A percentile compares a stretch with the other conserved stretches of the same genome.
phyloP scores from a whole-genome alignment of 2,329 filamentous ascomycete genomes.

The Aspergillus sp. region DNA sequence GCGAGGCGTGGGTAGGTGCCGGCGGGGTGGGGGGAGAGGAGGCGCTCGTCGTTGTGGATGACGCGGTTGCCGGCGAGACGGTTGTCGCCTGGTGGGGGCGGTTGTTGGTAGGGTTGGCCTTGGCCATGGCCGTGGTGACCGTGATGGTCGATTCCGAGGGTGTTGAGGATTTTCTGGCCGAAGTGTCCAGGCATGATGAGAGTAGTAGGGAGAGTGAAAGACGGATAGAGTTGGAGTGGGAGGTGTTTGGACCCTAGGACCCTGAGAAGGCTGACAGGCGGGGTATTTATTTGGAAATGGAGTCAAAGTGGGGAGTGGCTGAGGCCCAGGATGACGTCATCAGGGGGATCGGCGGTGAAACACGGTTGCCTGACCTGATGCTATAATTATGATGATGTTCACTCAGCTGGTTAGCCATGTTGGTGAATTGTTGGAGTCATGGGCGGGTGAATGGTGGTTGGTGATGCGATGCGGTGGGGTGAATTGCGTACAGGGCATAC shows the following conservation, averaged over 20 bases:
- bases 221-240: too few relatives aligned
- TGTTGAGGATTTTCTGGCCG: slow-evolving; percentile 36
- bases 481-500: too few relatives aligned
- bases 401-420: too few relatives aligned
- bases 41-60: slow-evolving; percentile 37
- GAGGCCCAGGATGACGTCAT: neutral
- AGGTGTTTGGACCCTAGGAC: too few relatives aligned
- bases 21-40: slow-evolving; percentile 37
- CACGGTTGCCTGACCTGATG: too few relatives aligned
- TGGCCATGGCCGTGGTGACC: neutral
- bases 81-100: slow-evolving; percentile 4
- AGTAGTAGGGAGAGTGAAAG: neutral
- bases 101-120: slow-evolving; percentile 11
- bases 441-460: too few relatives aligned
- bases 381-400: too few relatives aligned
- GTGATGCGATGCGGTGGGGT: too few relatives aligned
- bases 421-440: too few relatives aligned
- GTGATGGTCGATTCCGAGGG: slow-evolving; percentile 27
- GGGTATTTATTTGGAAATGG: too few relatives aligned
- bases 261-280: too few relatives aligned
- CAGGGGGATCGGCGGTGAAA: neutral
- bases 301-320: neutral
- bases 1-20: slow-evolving; percentile 54
- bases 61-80: slow-evolving; percentile 24
- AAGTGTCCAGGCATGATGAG: slow-evolving; percentile 32